A percentile compares a stretch with the other conserved stretches of the same genome.
phyloP scores from a whole-genome alignment of 2,329 filamentous ascomycete genomes.

The Xylaria digitata region DNA sequence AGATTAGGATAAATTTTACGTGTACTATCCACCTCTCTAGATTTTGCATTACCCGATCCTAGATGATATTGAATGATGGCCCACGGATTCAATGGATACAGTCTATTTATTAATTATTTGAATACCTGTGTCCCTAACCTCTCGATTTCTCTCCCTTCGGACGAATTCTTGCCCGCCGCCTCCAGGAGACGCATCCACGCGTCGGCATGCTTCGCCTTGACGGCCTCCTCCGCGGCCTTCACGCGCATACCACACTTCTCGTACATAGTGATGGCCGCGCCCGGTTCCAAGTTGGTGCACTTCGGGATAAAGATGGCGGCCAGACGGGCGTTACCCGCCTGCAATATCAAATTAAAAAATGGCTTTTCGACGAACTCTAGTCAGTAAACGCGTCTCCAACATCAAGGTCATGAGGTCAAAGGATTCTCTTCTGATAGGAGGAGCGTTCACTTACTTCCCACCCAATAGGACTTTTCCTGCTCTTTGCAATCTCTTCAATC shows the following conservation, averaged over 20 bases:
- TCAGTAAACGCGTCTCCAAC: slow-evolving; percentile 8
- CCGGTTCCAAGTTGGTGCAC: slow-evolving; percentile 75
- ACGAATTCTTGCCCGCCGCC: slow-evolving; percentile 76
- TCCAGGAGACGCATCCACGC: slow-evolving; percentile 78
- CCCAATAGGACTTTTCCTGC: slow-evolving; percentile 89
- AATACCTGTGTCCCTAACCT: slow-evolving; percentile 73
- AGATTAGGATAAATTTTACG: slow-evolving; percentile 13
- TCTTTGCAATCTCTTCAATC: slow-evolving; percentile 84
- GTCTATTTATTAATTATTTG: slow-evolving; percentile 56
- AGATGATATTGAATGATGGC: neutral
- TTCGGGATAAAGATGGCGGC: slow-evolving; percentile 89
- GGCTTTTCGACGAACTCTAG: slow-evolving; percentile 62
- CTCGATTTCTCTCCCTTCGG: slow-evolving; percentile 82
- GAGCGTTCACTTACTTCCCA: slow-evolving; percentile 78
- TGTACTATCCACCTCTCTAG: slow-evolving; percentile 15
- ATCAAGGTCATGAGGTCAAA: neutral
- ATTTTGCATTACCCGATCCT: slow-evolving; percentile 3
- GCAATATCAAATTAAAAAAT: slow-evolving; percentile 89
- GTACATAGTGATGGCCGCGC: slow-evolving; percentile 89
- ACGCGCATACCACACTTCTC: slow-evolving; percentile 92
- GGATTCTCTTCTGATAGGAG: neutral
- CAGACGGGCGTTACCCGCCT: slow-evolving; percentile 88
- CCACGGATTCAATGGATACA: neutral
- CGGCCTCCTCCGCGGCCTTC: slow-evolving; percentile 91
- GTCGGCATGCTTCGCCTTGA: slow-evolving; percentile 81